These are phyloP conservation scores for Debaryomyces maramus DNA, from an alignment of 805 yeast genomes.

Conservation along the genomic window DNA sequence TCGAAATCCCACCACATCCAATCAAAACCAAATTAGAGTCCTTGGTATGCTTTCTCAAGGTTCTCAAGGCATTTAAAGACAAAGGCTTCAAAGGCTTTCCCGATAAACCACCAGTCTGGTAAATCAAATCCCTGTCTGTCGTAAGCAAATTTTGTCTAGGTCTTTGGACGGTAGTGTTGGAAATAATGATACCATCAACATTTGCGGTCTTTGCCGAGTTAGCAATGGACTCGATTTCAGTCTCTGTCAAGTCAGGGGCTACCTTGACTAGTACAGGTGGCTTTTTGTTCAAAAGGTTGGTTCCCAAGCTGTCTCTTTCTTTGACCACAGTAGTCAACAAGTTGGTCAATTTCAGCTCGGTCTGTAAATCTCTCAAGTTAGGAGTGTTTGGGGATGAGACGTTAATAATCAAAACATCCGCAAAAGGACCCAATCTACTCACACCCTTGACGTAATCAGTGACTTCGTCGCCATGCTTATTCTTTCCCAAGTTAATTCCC, in stretches of 20 bases:
- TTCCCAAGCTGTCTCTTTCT: constrained; percentile 52
- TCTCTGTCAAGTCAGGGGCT: constrained; percentile 87
- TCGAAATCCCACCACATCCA: constrained; percentile 94
- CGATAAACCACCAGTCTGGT: constrained; percentile 83
- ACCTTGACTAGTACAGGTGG: constrained; percentile 90
- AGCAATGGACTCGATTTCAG: constrained; percentile 81
- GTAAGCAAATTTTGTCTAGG: constrained; percentile 60
- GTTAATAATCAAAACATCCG: constrained; percentile 87
- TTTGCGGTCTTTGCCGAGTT: constrained; percentile 70
- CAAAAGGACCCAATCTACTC: constrained; percentile 72
- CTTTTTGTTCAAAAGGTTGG: constrained; percentile 42
- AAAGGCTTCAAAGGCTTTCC: constrained; percentile 89
- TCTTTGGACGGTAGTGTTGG: constrained; percentile 89
- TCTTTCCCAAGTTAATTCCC: constrained; percentile 88
- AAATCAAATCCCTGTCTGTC: constrained; percentile 35
- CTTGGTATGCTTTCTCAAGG: constrained; percentile 74
- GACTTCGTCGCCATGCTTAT: constrained; percentile 88
- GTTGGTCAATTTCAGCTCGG: constrained; percentile 66
- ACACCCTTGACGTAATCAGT: constrained; percentile 86
- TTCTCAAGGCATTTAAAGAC: constrained; percentile 67
- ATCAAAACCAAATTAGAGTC: constrained; percentile 71
- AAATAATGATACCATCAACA: constrained; percentile 88
- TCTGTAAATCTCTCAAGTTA: constrained; percentile 85
- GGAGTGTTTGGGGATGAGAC: constrained; percentile 97
- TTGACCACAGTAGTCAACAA: constrained; percentile 64